Conservation (phyloP, 495 filamentous ascomycete genomes). For the Aspergillus carlsbadensis region DNA sequence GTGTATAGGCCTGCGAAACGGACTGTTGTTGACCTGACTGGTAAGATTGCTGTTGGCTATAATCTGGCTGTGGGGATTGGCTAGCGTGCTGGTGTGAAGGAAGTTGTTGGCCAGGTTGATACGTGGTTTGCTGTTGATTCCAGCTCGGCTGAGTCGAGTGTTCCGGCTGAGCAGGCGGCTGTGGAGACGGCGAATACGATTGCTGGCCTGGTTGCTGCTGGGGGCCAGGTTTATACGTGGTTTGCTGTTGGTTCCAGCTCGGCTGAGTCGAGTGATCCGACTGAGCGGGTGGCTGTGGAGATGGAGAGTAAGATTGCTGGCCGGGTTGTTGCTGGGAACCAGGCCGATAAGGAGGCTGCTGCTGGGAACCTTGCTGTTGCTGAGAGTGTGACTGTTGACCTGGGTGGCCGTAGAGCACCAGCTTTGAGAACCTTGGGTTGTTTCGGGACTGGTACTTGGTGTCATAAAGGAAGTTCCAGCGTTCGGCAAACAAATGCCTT, state of each 20-base stretch:
- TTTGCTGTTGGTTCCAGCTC: conserved; percentile 12
- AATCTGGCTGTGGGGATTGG: conserved; percentile 1
- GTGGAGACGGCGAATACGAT: conserved; percentile 13
- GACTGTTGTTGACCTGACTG: conserved; percentile 10
- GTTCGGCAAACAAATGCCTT: conserved; percentile 73
- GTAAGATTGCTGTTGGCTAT: conserved; percentile 8
- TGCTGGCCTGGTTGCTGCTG: conserved; percentile 6
- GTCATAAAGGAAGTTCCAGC: conserved; percentile 92
- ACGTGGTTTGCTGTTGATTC: conserved; percentile 10
- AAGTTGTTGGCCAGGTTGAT: conserved; percentile 1
- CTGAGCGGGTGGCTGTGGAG: conserved; percentile 11
- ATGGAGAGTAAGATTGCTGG: conserved; percentile 10
- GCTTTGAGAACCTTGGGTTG: conserved; percentile 57
- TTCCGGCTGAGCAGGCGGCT: conserved; percentile 1
- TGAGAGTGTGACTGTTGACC: conserved; percentile 9
- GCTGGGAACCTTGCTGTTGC: conserved; percentile 14
- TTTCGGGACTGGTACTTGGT: conserved; percentile 74
- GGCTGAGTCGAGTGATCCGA: conserved; percentile 10
- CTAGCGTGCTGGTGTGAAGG: no score
- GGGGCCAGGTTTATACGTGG: conserved; percentile 2
- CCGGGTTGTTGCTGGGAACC: background rate
- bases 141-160: background rate
- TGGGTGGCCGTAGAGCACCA: conserved; percentile 44
- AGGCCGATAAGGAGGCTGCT: conserved; percentile 15
- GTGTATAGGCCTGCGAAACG: no score